Evolutionary conservation across 352 stramenopile genomes (phyloP), one percentile per base, ranked within the genome.

Genomic region (Globisporangium megalacanthum): DNA sequence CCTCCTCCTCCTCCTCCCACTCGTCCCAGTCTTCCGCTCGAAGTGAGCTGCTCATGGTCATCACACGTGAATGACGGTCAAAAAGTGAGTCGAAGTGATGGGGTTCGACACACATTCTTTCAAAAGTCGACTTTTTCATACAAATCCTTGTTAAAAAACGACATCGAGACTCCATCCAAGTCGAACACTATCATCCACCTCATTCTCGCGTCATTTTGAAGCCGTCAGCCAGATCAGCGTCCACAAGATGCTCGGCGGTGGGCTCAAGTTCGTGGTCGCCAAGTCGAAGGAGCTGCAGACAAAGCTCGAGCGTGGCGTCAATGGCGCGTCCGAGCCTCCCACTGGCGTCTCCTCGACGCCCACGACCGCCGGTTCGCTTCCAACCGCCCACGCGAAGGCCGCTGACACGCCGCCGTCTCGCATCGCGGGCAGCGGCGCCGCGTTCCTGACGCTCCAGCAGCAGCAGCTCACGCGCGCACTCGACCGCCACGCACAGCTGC

Each of bases 201-300:
- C 25, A 29, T 29, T 29, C 25, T 29, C 25, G 25, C 25, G 25
- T 29, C 25, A 29, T 29, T 29, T 29, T 29, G 25, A 29, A 29
- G 25, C 25, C 4, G 25, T 4, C 25, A 29, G 4, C 25, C 25
- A n/a, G n/a, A n/a, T n/a, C n/a, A 29, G 25, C 25, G 25, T 4
- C 1, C 25, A 29, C 35, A 53, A 46, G 10, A 89, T 89, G 79
- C 56, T 87, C 29, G 42, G 39, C 39, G 39, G 39, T 9, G 69
- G 80, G 13, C 70, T 90, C 65, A 81, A 90, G 64, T 88, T 84
- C 65, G 66, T 90, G 46, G 77, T 90, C 48, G 76, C 75, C 62
- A 90, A 90, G 73, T 88, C 77, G 53, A 84, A 75, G 42, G 80
- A 87, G 63, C 66, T 88, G 48, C 77, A 78, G 47, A 78, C 71